Conservation (phyloP, 2,329 filamentous ascomycete genomes). For the Acrodontium crateriforme region DNA sequence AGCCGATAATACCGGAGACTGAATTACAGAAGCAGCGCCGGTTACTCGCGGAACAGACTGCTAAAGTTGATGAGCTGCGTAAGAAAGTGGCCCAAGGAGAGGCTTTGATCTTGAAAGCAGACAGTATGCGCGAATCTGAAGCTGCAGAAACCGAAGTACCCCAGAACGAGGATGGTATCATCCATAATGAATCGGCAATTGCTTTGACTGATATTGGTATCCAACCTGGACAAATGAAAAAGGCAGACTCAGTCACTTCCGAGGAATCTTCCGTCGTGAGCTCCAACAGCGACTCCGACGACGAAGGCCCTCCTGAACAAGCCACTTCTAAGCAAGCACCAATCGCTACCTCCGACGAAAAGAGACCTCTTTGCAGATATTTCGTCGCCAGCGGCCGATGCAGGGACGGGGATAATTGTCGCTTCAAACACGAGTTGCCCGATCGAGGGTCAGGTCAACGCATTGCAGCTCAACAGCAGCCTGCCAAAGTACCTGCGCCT, state of each 20-base stretch:
- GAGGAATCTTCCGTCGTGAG: constrained; percentile 19
- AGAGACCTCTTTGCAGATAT: constrained; percentile 14
- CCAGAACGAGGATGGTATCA: too few relatives aligned
- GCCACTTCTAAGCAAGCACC: constrained; percentile 22
- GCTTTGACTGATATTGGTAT: too few relatives aligned
- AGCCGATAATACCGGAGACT: constrained; percentile 1
- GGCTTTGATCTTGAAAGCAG: too few relatives aligned
- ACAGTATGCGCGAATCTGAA: too few relatives aligned
- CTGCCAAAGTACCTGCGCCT: too few relatives aligned
- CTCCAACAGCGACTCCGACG: constrained; percentile 16
- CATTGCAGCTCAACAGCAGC: too few relatives aligned
- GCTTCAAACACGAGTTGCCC: constrained; percentile 20
- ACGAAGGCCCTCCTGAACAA: constrained; percentile 25
- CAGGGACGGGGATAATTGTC: constrained; percentile 19
- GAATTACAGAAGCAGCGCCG: constrained; percentile 7
- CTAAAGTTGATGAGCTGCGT: constrained; percentile 21
- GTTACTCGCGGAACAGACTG: constrained; percentile 7
- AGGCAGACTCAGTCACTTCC: constrained; percentile 9
- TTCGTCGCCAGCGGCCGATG: constrained; percentile 20
- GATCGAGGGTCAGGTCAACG: constrained; percentile 3
- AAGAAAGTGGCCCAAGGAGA: constrained; percentile 17
- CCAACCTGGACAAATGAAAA: too few relatives aligned
- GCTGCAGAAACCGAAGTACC: constrained; percentile 8
- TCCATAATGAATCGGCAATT: too few relatives aligned
- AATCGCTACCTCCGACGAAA: constrained; percentile 1